Evolutionary conservation across 1,139 yeast genomes (phyloP), one percentile per base, ranked within the genome.

Genomic region (Lodderomyces theae): DNA sequence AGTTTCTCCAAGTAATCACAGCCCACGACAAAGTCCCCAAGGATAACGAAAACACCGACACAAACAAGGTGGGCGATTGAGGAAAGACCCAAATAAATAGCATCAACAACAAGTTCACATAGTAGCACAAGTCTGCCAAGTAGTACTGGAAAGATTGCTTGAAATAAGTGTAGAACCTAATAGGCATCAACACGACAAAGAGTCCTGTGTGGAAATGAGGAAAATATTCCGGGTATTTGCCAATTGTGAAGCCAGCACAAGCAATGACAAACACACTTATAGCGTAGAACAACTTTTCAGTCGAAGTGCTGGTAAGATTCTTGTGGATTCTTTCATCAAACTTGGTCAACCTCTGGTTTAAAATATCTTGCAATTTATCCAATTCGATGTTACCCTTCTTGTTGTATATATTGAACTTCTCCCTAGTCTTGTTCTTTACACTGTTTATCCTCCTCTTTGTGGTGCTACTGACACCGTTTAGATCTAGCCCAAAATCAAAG

Each of bases 1-100:
- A 89, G 58, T 92, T 92, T 53, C 96, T 74, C 98, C 98, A 92
- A 0, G 97, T 87, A 30, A 90, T 82, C 15, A 92, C 96, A 0
- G 97, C 97, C 77, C 88, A 90, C 8, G 96, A 79, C 41, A 92
- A 65, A 0, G 97, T 87, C 1, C 97, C 97, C 68, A 85, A 81
- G 2, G 95, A 77, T 44, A 92, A 77, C 11, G 96, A 85, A 63
- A 87, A 90, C 51, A 94, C 89, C 8, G 92, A 76, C 19, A 87
- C 79, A 61, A 85, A 90, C 32, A 92, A 66, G 42, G 81, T 74
- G 34, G 73, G 72, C 1, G 95, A 86, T 34, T 71, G 57, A 0
- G 98, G 97, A 48, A 82, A 79, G 5, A 80, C 69, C 97, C 97
- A 92, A 32, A 92, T 74, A 55, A 79, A 92, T 1, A 80, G 48